Evolutionary conservation across 129 eudicot species (phyloP).

Genomic region (Flaveria linearis): DNA sequence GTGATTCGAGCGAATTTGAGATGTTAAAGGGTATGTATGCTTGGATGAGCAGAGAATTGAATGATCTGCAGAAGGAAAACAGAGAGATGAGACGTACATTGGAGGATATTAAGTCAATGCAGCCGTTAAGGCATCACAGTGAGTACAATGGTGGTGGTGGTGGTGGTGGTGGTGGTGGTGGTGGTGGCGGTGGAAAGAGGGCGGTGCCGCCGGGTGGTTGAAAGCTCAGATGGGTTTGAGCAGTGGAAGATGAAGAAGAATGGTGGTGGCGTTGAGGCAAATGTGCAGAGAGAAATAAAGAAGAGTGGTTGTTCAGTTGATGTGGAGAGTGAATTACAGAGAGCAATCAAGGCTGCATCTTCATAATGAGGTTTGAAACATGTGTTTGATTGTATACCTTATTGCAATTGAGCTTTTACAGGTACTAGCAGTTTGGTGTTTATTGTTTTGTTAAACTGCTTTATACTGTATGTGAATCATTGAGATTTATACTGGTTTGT

Average conservation of each 20-base stretch:
- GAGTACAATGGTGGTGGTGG: too few relatives aligned
- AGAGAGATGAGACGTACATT: conserved; percentile 56
- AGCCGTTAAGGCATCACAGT: too few relatives aligned
- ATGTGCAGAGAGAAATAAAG: conserved; percentile 51
- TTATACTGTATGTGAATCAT: too few relatives aligned
- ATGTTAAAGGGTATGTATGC: too few relatives aligned
- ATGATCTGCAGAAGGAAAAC: conserved; percentile 58
- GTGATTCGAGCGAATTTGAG: too few relatives aligned
- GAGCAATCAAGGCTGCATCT: conserved; percentile 83
- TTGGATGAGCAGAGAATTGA: too few relatives aligned
- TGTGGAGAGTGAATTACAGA: conserved; percentile 84
- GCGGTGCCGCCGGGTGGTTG: conserved; percentile 29
- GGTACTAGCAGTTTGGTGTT: too few relatives aligned
- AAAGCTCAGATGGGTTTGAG: conserved; percentile 55
- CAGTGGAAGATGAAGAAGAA: conserved; percentile 69
- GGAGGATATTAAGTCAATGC: conserved; percentile 51
- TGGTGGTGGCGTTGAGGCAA: conserved; percentile 36
- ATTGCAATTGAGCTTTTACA: too few relatives aligned
- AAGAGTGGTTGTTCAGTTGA: conserved; percentile 44
- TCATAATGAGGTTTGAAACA: conserved; percentile 50
- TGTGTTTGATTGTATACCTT: conserved; percentile 32
- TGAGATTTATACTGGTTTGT: too few relatives aligned
- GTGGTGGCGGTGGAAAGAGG: conserved; percentile 34
- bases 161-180: too few relatives aligned
- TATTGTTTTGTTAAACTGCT: too few relatives aligned